Conservation (phyloP, 805 yeast genomes). For the Metschnikowia rubicola region DNA sequence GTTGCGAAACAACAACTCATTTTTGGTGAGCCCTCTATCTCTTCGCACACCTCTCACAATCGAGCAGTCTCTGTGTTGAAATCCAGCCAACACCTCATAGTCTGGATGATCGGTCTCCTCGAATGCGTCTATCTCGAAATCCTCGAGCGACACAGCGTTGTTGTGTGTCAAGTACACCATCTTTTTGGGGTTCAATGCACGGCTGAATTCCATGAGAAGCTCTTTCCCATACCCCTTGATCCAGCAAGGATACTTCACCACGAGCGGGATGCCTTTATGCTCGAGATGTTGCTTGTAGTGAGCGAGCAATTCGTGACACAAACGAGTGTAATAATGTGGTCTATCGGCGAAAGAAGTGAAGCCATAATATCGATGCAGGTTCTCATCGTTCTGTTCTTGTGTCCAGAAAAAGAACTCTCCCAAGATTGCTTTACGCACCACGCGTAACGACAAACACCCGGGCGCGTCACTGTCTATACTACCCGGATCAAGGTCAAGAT, state of each 20-base stretch:
- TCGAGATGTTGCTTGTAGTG: conserved; percentile 21
- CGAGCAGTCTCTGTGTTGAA: conserved; percentile 1
- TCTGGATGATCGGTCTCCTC: conserved; percentile 24
- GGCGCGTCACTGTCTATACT: conserved; percentile 79
- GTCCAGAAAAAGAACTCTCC: conserved; percentile 26
- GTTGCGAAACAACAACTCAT: conserved; percentile 51
- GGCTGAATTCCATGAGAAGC: conserved; percentile 49
- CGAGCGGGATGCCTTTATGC: conserved; percentile 35
- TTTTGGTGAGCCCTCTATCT: conserved; percentile 41
- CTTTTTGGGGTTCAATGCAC: conserved; percentile 49
- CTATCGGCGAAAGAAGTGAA: conserved; percentile 63
- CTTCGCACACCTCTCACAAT: conserved; percentile 14
- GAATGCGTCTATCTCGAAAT: conserved; percentile 23
- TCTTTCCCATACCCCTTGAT: conserved; percentile 81
- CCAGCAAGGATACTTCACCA: conserved; percentile 90
- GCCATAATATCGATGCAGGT: conserved; percentile 49
- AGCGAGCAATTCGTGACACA: conserved; percentile 40
- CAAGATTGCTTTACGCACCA: conserved; percentile 24
- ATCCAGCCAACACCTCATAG: conserved; percentile 12
- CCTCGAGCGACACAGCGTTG: conserved; percentile 18
- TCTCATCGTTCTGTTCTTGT: conserved; percentile 9
- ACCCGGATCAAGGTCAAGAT: conserved; percentile 84
- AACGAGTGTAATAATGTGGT: conserved; percentile 52
- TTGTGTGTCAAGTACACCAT: conserved; percentile 45
- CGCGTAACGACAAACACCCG: conserved; percentile 59